Base-by-base conservation (phyloP, 331 rosid species). In the Erythrophleum ivorense region DNA sequence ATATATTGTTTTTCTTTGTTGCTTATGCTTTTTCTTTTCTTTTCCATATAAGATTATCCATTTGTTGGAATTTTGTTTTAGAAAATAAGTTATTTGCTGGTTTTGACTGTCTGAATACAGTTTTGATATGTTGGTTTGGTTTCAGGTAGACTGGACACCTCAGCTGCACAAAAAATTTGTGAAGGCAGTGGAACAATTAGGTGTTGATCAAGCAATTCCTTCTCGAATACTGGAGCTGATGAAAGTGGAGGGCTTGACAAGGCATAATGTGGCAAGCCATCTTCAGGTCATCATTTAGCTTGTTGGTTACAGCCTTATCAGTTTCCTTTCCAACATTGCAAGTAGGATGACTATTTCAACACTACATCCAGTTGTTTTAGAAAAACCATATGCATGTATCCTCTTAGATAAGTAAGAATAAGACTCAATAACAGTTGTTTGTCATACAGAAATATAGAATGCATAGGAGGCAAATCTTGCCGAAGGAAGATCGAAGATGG, bases 181-280 rank as follows among this genome's bases (percentile, higher is more conserved):
- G 73, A 91, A 85, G 81, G 99, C 99, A 53, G 97, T 96, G 66
- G 97, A 96, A 54, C 92, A 93, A 87, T 87, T 96, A 62, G 98
- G 99, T 49, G 86, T 96, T 64, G 97, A 94, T 79, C 97, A 96
- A 81, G 99, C 98, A 65, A 96, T 96, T 91, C 99, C 99, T 54
- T 96, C 99, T 83, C 86, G 98, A 73, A 96, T 96, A 88, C 88
- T 96, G 16, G 99, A 96, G 52, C 55, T 94, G 59, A 96, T 96
- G 99, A 92, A 96, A 80, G 91, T 90, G 75, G 97, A 94, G 79
- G 97, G 95, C 36, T 90, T 96, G 85, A 96, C 99, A 6, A 93
- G 99, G 92, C 98, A 96, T 88, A 96, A 96, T 78, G 95, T 96
- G 34, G 99, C 99, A 79, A 96, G 99, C 81, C 99, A 96, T 85